Conservation (phyloP, 1,284 basidiomycete genomes). For the Puccinia coronata region DNA sequence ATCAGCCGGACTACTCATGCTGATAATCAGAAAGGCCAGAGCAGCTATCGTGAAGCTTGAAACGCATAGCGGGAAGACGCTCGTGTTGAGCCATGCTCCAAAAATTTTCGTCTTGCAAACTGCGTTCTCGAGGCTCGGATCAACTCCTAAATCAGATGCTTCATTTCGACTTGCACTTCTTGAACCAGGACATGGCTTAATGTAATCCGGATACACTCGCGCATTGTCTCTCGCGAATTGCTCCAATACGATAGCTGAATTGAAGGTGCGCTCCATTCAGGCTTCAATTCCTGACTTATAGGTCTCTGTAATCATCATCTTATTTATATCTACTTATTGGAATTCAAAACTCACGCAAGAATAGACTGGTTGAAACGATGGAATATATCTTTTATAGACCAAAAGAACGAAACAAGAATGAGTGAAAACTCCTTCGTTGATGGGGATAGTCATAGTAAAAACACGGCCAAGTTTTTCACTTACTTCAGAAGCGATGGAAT, state of each 20-base stretch:
- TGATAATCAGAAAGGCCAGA: conserved; percentile 6
- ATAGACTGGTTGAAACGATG: conserved; percentile 41
- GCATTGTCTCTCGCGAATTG: conserved; percentile 41
- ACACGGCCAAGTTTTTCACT: background rate
- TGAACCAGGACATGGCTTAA: conserved; percentile 22
- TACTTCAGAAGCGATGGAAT: conserved; percentile 45
- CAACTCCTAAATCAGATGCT: background rate
- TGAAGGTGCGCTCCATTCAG: background rate
- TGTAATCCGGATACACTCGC: conserved; percentile 29
- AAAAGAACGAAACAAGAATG: background rate
- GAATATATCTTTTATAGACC: conserved; percentile 11
- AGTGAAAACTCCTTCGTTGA: background rate
- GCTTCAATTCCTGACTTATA: background rate
- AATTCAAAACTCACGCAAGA: conserved; percentile 21
- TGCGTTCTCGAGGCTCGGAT: background rate
- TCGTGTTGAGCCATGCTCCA: conserved; percentile 33
- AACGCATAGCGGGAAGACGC: conserved; percentile 23
- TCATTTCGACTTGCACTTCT: background rate
- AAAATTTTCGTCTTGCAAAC: conserved; percentile 22
- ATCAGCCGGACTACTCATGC: conserved; percentile 32
- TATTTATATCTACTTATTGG: background rate
- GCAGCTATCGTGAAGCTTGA: conserved; percentile 25
- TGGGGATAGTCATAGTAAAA: background rate
- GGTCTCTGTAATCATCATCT: background rate
- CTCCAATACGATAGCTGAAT: conserved; percentile 36